These are phyloP conservation scores for Mimosa pudica DNA, from an alignment of 306 rosid species.

Conservation along the genomic window DNA sequence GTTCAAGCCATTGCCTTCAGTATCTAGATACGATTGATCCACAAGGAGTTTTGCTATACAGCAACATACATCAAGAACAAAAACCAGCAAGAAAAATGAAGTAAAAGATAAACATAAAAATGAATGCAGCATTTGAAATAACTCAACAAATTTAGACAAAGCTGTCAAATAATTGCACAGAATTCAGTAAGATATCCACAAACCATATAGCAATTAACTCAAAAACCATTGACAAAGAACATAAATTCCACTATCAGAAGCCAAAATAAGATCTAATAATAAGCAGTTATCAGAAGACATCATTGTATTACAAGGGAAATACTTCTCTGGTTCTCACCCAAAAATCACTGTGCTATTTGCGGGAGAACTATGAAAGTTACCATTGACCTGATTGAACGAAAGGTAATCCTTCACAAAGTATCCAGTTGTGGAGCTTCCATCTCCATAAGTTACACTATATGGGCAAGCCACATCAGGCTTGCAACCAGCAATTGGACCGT, in stretches of 20 bases:
- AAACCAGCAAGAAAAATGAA: background rate
- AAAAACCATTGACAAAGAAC: slow-evolving; percentile 8
- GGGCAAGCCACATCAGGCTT: slow-evolving; percentile 56
- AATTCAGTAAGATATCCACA: slow-evolving; percentile 20
- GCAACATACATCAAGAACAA: slow-evolving; percentile 12
- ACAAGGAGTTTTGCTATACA: background rate
- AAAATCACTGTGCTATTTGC: slow-evolving; percentile 72
- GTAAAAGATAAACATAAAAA: background rate
- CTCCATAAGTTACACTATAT: slow-evolving; percentile 78
- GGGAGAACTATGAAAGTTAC: slow-evolving; percentile 53
- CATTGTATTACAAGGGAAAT: slow-evolving; percentile 15
- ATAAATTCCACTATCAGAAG: slow-evolving; percentile 22
- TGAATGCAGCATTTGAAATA: background rate
- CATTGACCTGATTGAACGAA: slow-evolving; percentile 61
- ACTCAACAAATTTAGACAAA: slow-evolving; percentile 5
- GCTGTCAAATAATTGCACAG: slow-evolving; percentile 9
- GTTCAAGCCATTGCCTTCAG: background rate
- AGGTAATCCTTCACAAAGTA: slow-evolving; percentile 81
- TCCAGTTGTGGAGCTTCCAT: slow-evolving; percentile 86
- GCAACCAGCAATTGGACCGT: slow-evolving; percentile 72
- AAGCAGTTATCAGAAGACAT: slow-evolving; percentile 12
- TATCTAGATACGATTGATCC: background rate
- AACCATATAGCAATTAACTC: slow-evolving; percentile 19
- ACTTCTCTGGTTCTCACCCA: slow-evolving; percentile 60
- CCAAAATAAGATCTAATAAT: slow-evolving; percentile 16